Evolutionary conservation across 768 basidiomycete genomes (phyloP).

Genomic region (Boletus rubroflammeus): DNA sequence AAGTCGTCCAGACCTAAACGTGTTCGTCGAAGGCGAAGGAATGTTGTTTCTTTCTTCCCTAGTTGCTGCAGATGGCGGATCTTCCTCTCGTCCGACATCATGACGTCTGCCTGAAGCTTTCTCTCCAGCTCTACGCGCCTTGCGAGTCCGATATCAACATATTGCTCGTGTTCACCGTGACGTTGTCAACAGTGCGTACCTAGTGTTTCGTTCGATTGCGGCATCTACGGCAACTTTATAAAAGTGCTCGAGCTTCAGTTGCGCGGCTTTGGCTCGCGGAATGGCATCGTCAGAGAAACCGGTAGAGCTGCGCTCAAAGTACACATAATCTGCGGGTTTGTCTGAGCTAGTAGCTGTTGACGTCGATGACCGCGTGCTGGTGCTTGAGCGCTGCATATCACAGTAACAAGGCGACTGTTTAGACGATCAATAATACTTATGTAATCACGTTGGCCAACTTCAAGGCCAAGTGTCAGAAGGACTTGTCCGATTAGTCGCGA

Average conservation of each 20-base stretch:
- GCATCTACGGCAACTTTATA: slow-evolving; percentile 97
- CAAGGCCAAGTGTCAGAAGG: neutral
- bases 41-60: slow-evolving; percentile 86
- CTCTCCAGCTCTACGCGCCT: slow-evolving; percentile 89
- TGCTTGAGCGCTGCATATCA: slow-evolving; percentile 32
- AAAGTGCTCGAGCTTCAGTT: slow-evolving; percentile 93
- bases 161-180: neutral
- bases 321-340: slow-evolving; percentile 74
- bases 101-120: slow-evolving; percentile 63
- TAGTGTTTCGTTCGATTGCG: slow-evolving; percentile 88
- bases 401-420: neutral
- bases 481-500: slow-evolving; percentile 11
- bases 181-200: slow-evolving; percentile 46
- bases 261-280: slow-evolving; percentile 84
- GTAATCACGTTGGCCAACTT: neutral
- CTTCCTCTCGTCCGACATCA: slow-evolving; percentile 81
- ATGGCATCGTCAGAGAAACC: slow-evolving; percentile 79
- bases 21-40: slow-evolving; percentile 82
- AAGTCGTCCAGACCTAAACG: slow-evolving; percentile 91
- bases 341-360: slow-evolving; percentile 24
- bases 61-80: slow-evolving; percentile 76
- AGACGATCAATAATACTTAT: neutral
- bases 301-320: slow-evolving; percentile 78
- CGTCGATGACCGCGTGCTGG: slow-evolving; percentile 26
- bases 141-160: slow-evolving; percentile 5